Evolutionary conservation across 768 basidiomycete genomes (phyloP), one percentile per base, ranked within the genome.

Genomic region (Pleurotus tuber-regium): DNA sequence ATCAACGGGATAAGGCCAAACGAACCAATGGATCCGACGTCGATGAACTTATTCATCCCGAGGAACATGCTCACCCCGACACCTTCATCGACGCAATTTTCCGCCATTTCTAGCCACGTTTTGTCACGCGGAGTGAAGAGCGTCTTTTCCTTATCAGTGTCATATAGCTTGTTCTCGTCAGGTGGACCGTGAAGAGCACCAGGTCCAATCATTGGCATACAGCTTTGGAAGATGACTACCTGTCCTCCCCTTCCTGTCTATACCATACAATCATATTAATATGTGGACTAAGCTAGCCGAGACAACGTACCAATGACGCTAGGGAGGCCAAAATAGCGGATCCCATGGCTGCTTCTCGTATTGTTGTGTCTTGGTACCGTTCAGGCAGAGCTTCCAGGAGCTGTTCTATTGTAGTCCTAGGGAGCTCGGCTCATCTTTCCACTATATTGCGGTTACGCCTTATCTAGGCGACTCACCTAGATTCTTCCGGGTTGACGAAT

Each of bases 11-110:
- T 33, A 42, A 53, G 26, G 5, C 38, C 26, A 16, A 1, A 61
- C 79, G 29, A 57, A 82, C 91, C 89, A 48, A 99, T 83, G 4
- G 89, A 91, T 4, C 86, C 96, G 2, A 98, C 71, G 67, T 98
- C 97, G 59, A 92, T 84, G 56, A 82, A 86, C 63, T 82, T 82
- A 55, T 69, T 78, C 53, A 89, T 90, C 23, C 89, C 89, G 18
- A 98, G 71, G 70, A 97, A 95, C 69, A 93, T 75, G 63, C 84
- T 93, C 52, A 97, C 85, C 1, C 92, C 95, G 23, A 98, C 80
- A 18, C 97, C 97, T 50, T 87, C 83, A 53, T 92, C 87, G 1
- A 88, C 90, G 60, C 89, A 89, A 63, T 94, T 90, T 60, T 95
- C 91, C 6, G 84, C 95, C 5, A 93, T 78, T 4, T 86, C 81